Evolutionary conservation across 2,329 filamentous ascomycete species (phyloP), one percentile per base, ranked within the genome.

Genomic region (Aspergillus fumigatus): DNA sequence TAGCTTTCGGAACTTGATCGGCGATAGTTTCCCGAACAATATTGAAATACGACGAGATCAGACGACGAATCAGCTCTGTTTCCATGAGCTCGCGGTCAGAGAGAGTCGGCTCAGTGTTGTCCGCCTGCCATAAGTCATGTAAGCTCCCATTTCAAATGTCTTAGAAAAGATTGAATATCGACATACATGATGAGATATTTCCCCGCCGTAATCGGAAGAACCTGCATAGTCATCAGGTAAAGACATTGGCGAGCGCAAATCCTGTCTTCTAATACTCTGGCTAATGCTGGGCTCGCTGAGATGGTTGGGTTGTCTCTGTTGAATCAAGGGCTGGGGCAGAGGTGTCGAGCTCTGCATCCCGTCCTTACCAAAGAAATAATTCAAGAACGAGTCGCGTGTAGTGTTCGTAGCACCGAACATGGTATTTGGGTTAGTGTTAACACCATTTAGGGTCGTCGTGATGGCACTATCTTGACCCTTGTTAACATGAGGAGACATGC

Each of bases 301-400:
- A 70, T 95, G 88, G 76, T 85, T 92, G 51, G 90, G 86, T 70
- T 96, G 90, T 63, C 92, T 82, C 63, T 75, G 77, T 50, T 66
- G 62, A 11, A 74, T 76, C 35, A 73, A 59, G 38, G 64, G 73
- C 61, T 75, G 78, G 63, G 74, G 70, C 29, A 74, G 72, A 60
- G 73, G 73, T 57, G 73, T 75, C 48, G 79, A 69, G 58, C 78
- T 68, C 56, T 80, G 77, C 32, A 80, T 75, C 41, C 84, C 80
- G 49, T 99, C 94, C 72, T 99, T 97, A 66, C 94, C 92, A 68
- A 99, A 99, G 77, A 99, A 99, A 76, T 99, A 99, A 76, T 93
- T 97, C 60, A 99, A 76, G 80, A 99, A 99, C 0, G 92, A 95
- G 75, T 99, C 94, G 60, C 88, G 85, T 43, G 90, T 85, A 58